These are phyloP conservation scores for Helenozyma rhizophorensis DNA, from an alignment of 805 yeast genomes.

Conservation along the genomic window DNA sequence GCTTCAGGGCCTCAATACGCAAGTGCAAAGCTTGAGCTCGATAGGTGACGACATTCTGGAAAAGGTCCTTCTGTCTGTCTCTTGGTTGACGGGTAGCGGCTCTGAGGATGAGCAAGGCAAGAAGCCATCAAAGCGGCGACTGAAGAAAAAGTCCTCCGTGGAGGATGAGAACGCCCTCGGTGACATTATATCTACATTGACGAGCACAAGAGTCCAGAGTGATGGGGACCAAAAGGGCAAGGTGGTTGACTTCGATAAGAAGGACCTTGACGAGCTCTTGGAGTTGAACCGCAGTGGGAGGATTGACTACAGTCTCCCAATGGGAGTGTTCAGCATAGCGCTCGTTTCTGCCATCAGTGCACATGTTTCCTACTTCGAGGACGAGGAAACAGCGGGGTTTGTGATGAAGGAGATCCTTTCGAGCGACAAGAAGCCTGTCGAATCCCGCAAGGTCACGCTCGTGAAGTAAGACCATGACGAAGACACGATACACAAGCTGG, in stretches of 20 bases:
- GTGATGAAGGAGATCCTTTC: constrained; percentile 54
- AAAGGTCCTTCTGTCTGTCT: constrained; percentile 29
- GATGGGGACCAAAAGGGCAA: constrained; percentile 16
- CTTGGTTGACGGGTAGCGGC: constrained; percentile 25
- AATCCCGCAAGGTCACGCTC: constrained; percentile 24
- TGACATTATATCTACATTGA: constrained; percentile 32
- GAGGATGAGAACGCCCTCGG: constrained; percentile 37
- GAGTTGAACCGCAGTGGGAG: constrained; percentile 68
- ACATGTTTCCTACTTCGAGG: constrained; percentile 86
- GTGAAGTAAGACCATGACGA: constrained; percentile 13
- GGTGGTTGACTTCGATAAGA: constrained; percentile 23
- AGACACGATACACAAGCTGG: too few species aligned
- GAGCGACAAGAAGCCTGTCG: constrained; percentile 18
- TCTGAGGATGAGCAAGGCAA: constrained; percentile 1
- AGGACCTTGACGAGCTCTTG: constrained; percentile 33
- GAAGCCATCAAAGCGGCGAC: constrained; percentile 1
- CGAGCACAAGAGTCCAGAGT: constrained; percentile 14
- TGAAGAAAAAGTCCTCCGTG: constrained; percentile 6
- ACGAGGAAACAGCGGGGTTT: constrained; percentile 77
- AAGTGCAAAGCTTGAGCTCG: constrained; percentile 38
- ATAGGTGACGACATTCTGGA: constrained; percentile 37
- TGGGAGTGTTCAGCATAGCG: constrained; percentile 75
- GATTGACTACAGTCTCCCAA: constrained; percentile 75
- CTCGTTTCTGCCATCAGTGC: constrained; percentile 79
- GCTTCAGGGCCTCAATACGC: constrained; percentile 47